These are phyloP conservation scores for Dittrichia graveolens DNA, from an alignment of 129 eudicot species.

Conservation along the genomic window DNA sequence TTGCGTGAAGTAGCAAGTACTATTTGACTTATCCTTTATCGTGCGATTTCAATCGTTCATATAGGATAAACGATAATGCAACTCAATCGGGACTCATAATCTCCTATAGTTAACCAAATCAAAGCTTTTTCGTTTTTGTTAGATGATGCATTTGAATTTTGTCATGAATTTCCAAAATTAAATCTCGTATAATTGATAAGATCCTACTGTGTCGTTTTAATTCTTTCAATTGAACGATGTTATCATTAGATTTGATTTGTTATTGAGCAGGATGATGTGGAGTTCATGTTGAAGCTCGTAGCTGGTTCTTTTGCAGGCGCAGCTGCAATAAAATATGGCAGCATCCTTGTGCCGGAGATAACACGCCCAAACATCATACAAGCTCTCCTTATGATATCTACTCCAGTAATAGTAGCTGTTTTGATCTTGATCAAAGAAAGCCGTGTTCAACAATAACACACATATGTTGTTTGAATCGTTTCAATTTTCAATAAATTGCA, in stretches of 20 bases:
- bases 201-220: too few relatives aligned
- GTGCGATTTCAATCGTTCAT: slow-evolving; percentile 1
- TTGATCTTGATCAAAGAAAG: slow-evolving; percentile 53
- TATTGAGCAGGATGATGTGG: slow-evolving; percentile 49
- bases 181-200: too few relatives aligned
- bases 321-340: slow-evolving; percentile 68
- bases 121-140: not conserved
- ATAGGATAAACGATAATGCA: slow-evolving; percentile 1
- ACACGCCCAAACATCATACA: slow-evolving; percentile 61
- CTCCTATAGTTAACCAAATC: not conserved
- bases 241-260: too few relatives aligned
- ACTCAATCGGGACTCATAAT: not conserved
- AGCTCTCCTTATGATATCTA: slow-evolving; percentile 54
- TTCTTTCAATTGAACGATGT: not conserved
- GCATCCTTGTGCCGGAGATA: slow-evolving; percentile 59
- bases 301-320: slow-evolving; percentile 60
- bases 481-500: not conserved
- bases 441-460: slow-evolving; percentile 23
- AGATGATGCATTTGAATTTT: too few relatives aligned
- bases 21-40: not conserved
- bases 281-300: slow-evolving; percentile 56
- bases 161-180: too few relatives aligned
- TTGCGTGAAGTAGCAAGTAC: not conserved
- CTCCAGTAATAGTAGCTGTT: slow-evolving; percentile 58
- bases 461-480: not conserved